A percentile compares a stretch with the other conserved stretches of the same genome.
Evolutionary conservation across 768 basidiomycete genomes (phyloP).

Genomic region (Cyclocybe cylindracea): DNA sequence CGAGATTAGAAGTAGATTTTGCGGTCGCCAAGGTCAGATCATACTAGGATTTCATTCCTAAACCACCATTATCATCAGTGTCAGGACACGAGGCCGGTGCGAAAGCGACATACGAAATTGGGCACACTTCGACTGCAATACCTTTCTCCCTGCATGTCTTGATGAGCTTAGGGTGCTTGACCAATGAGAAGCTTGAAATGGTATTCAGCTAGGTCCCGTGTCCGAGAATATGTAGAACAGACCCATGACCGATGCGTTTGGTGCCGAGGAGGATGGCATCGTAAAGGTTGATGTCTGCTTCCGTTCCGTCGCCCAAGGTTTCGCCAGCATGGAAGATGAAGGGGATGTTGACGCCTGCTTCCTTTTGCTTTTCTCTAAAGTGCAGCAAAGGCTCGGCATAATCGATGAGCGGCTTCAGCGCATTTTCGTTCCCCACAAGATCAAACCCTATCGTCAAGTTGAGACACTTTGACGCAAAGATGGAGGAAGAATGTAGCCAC

Average conservation of each 20-base stretch:
- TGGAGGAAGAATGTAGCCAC: slow-evolving; percentile 32
- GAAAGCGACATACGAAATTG: slow-evolving; percentile 67
- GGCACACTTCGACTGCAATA: slow-evolving; percentile 76
- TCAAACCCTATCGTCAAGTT: slow-evolving; percentile 59
- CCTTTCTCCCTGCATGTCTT: slow-evolving; percentile 61
- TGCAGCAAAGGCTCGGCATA: slow-evolving; percentile 61
- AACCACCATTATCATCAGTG: slow-evolving; percentile 1
- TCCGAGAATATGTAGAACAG: neutral
- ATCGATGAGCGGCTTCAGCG: slow-evolving; percentile 55
- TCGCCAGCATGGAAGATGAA: slow-evolving; percentile 84
- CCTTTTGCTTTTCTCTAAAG: slow-evolving; percentile 58
- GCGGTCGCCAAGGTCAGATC: slow-evolving; percentile 1
- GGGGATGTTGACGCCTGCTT: slow-evolving; percentile 64
- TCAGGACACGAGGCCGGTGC: neutral
- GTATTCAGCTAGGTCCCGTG: neutral
- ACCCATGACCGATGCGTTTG: slow-evolving; percentile 85
- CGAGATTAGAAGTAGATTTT: slow-evolving; percentile 2
- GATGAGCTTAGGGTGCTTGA: slow-evolving; percentile 75
- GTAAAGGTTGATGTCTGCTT: slow-evolving; percentile 71
- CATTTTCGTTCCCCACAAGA: slow-evolving; percentile 77
- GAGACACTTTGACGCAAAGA: neutral
- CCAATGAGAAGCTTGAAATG: slow-evolving; percentile 64
- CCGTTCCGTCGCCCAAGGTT: slow-evolving; percentile 74
- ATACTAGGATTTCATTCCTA: slow-evolving; percentile 76
- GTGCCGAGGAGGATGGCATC: slow-evolving; percentile 80